These are phyloP conservation scores for Emericellopsis cladophorae DNA, from an alignment of 2,329 filamentous ascomycete genomes.

Conservation along the genomic window DNA sequence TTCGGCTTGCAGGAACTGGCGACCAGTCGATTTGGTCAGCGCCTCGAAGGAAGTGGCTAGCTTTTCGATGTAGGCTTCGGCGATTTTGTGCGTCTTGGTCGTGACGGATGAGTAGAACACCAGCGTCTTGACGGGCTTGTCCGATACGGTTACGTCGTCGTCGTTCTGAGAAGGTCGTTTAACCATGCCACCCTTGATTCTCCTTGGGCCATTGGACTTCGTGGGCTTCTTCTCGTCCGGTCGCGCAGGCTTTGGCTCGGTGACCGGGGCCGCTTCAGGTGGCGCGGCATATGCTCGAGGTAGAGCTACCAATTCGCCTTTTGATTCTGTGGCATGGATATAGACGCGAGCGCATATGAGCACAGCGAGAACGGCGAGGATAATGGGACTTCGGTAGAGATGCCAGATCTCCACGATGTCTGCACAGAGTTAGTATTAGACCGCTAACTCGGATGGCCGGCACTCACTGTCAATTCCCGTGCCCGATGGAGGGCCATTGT, in stretches of 20 bases:
- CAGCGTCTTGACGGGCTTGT: slow-evolving; percentile 51
- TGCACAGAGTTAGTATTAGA: slow-evolving; percentile 4
- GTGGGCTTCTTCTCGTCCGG: slow-evolving; percentile 4
- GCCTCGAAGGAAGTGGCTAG: slow-evolving; percentile 39
- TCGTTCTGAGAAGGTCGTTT: slow-evolving; percentile 15
- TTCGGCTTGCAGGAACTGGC: slow-evolving; percentile 42
- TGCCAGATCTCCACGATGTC: slow-evolving; percentile 32
- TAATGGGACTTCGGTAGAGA: slow-evolving; percentile 28
- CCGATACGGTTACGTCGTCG: slow-evolving; percentile 14
- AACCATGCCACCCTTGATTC: slow-evolving; percentile 31
- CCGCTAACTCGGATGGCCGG: neutral
- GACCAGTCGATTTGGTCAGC: slow-evolving; percentile 24
- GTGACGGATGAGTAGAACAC: slow-evolving; percentile 88
- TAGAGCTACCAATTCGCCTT: slow-evolving; percentile 21
- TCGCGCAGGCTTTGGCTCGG: slow-evolving; percentile 1
- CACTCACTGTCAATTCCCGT: neutral
- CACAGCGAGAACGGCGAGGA: slow-evolving; percentile 22
- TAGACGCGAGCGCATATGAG: slow-evolving; percentile 28
- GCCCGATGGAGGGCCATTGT: no score
- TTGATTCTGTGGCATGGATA: slow-evolving; percentile 21
- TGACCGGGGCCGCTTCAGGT: neutral
- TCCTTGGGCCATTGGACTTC: slow-evolving; percentile 28
- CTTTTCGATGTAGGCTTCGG: slow-evolving; percentile 46
- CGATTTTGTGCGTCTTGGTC: slow-evolving; percentile 66
- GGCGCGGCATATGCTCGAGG: slow-evolving; percentile 19